Percentiles rank a stretch among this genome's conserved stretches.
phyloP scores from a whole-genome alignment of 2,329 filamentous ascomycete genomes.

The Phaeosphaeriaceae sp. region DNA sequence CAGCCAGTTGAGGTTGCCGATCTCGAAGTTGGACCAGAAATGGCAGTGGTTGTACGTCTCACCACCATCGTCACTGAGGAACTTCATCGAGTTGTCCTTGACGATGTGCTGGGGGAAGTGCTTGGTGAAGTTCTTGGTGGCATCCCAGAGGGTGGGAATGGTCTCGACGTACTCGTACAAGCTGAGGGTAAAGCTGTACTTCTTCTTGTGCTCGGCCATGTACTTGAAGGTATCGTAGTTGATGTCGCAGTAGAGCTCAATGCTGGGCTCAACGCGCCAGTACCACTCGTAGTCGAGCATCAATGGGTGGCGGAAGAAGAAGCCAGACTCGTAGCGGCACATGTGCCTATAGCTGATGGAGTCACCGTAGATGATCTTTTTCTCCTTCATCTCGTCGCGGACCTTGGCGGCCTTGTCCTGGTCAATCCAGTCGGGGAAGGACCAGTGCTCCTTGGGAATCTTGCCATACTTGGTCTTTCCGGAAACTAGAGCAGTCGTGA shows the following conservation, averaged over 20 bases:
- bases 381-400: constrained; percentile 90
- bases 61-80: constrained; percentile 89
- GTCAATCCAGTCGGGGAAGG: constrained; percentile 94
- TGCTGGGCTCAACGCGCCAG: constrained; percentile 97
- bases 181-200: constrained; percentile 96
- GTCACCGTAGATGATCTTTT: constrained; percentile 98
- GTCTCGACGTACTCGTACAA: constrained; percentile 97
- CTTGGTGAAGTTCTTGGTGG: constrained; percentile 91
- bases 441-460: constrained; percentile 94
- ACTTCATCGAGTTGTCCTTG: constrained; percentile 85
- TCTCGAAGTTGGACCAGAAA: constrained; percentile 99
- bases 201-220: constrained; percentile 96
- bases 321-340: constrained; percentile 98
- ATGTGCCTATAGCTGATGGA: constrained; percentile 98
- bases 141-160: constrained; percentile 95
- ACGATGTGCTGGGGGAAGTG: constrained; percentile 88
- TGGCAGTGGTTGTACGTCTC: constrained; percentile 97
- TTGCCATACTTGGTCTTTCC: constrained; percentile 90
- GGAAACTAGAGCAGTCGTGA: constrained; percentile 88
- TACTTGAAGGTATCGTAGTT: constrained; percentile 95
- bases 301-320: constrained; percentile 95
- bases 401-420: constrained; percentile 90
- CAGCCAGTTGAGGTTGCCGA: constrained; percentile 93
- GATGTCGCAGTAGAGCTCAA: constrained; percentile 96
- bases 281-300: constrained; percentile 99